Percentiles rank a stretch among this genome's conserved stretches.
phyloP scores from a whole-genome alignment of 2,329 filamentous ascomycete species.

The Calycina marina region DNA sequence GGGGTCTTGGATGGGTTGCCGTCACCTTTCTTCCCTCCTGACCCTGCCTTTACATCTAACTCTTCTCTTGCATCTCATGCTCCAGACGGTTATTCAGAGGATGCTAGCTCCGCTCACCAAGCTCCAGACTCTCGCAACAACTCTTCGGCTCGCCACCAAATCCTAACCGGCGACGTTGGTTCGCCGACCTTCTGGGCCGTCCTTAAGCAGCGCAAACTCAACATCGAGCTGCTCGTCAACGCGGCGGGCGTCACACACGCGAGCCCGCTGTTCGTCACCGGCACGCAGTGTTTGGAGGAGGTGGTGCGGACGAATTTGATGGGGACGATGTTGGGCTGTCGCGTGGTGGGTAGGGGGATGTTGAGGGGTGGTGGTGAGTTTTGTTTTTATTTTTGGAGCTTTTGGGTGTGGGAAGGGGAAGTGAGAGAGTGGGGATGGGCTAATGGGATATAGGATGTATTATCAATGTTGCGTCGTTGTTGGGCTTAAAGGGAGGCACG shows the following conservation, averaged over 20 bases:
- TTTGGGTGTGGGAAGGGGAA: constrained; percentile 1
- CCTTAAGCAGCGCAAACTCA: too few species aligned
- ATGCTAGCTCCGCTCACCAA: too few species aligned
- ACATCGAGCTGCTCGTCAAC: constrained; percentile 60
- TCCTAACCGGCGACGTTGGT: too few species aligned
- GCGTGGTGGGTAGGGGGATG: constrained; percentile 34
- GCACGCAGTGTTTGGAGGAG: constrained; percentile 33
- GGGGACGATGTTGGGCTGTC: constrained; percentile 48
- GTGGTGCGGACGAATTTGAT: constrained; percentile 58
- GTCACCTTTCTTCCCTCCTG: too few species aligned
- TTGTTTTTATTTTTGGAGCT: background rate
- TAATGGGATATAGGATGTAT: constrained; percentile 40
- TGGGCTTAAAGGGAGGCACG: constrained; percentile 52
- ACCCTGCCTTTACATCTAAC: too few species aligned
- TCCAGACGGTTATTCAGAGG: too few species aligned
- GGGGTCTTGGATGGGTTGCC: constrained; percentile 33
- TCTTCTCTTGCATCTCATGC: too few species aligned
- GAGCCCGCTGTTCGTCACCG: constrained; percentile 43
- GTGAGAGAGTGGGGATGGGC: background rate
- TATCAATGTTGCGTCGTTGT: constrained; percentile 67
- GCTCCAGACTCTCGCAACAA: too few species aligned
- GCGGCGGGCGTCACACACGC: constrained; percentile 61
- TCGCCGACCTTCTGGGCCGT: too few species aligned
- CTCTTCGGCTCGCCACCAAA: too few species aligned
- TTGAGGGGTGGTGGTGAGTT: constrained; percentile 14